These are phyloP conservation scores for Chaetoceros tenuissimus DNA, from an alignment of 108 stramenopile genomes.

Conservation along the genomic window DNA sequence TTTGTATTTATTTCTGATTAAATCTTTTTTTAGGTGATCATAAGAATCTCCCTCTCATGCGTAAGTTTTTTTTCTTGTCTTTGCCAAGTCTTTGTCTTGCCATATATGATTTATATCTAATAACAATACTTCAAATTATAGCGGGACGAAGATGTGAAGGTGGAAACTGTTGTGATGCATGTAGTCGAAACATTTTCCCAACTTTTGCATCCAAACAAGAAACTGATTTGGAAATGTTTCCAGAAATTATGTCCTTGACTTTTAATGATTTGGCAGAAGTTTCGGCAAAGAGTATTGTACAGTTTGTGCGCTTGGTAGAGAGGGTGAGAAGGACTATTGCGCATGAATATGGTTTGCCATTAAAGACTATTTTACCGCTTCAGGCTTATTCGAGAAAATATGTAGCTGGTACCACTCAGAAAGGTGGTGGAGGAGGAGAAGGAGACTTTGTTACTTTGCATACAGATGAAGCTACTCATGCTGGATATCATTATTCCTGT, in stretches of 20 bases:
- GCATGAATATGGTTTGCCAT: conserved; percentile 23
- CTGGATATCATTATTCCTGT: conserved; percentile 32
- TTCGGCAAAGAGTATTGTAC: conserved; percentile 17
- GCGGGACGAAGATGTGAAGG: conserved; percentile 12
- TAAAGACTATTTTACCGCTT: conserved; percentile 21
- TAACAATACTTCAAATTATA: no score
- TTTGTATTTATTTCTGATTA: no score
- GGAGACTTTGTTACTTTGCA: conserved; percentile 30
- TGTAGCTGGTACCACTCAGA: conserved; percentile 26
- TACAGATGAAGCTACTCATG: conserved; percentile 34
- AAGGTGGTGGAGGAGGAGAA: conserved; percentile 29
- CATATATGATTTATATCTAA: no score
- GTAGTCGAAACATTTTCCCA: conserved; percentile 25
- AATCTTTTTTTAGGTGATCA: no score
- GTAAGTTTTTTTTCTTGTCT: no score
- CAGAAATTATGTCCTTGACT: conserved; percentile 13
- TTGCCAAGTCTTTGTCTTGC: no score
- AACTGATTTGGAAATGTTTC: conserved; percentile 10
- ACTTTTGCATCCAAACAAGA: conserved; percentile 15
- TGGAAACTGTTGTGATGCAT: conserved; percentile 19
- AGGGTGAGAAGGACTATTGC: conserved; percentile 25
- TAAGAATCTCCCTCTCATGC: conserved; percentile 20
- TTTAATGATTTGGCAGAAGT: conserved; percentile 20
- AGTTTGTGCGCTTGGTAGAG: conserved; percentile 20
- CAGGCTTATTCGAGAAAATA: conserved; percentile 32